Base-by-base conservation (phyloP, 169 alveolate species). In the Nephromyces sp. region DNA sequence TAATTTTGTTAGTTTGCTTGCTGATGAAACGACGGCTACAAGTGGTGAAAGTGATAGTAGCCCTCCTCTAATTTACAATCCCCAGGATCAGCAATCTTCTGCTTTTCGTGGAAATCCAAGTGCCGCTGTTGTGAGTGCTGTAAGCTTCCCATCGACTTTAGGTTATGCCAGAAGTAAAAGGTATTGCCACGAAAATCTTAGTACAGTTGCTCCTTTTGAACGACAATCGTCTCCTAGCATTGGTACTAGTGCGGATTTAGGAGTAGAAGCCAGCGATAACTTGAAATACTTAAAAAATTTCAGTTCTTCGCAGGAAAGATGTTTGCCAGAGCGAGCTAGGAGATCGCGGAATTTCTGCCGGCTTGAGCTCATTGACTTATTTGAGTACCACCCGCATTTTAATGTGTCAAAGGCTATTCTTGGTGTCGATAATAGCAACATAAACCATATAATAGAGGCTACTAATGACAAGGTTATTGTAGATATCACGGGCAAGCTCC, bases 361-460 rank as follows among this genome's bases (percentile, higher is more conserved):
- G 32, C 68, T 89, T 31, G 94, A 89, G 68, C 72, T 89, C 63
- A 80, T 87, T 24, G 94, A 86, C 61, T 82, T 89, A 28, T 89
- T 89, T 78, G 77, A 87, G 0, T 84, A 69, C 62, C 91, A 86
- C 52, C 89, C 89, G 15, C 90, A 79, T 25, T 89, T 89, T 67
- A 86, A 84, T 68, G 91, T 89, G 53, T 72, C 92, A 51, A 67
- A 70, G n/a, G 70, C 77, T 51, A 72, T 89, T 31, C 79, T 84
- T 68, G 94, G 94, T 6, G 75, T 70, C 22, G 77, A 85, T 65
- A 85, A 89, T 78, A 53, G 84, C 51, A 89, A 89, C 74, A 83
- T 89, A 32, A 74, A 70, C 77, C 85, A 83, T 66, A 85, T 89
- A 61, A 72, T 85, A 73, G 83, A 82, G 31, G 85, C 86, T 52